Conservation (phyloP, 2,329 filamentous ascomycete species). For the Cladophialophora carrionii region DNA sequence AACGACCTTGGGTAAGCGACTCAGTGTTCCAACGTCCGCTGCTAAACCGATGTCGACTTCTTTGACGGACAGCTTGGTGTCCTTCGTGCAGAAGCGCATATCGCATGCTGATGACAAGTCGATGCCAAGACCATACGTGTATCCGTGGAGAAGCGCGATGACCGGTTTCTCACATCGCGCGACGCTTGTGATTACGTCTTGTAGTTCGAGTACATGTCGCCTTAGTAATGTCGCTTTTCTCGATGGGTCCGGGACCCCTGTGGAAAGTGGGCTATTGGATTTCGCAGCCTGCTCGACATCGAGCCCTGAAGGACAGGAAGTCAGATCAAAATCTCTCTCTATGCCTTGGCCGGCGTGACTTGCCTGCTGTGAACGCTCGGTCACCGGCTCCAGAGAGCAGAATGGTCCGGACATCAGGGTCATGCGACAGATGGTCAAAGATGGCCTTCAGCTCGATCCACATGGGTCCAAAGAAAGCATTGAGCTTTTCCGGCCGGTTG, state of each 20-base stretch:
- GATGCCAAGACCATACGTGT: slow-evolving; percentile 76
- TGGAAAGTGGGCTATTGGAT: slow-evolving; percentile 51
- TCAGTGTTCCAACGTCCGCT: slow-evolving; percentile 54
- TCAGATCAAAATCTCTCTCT: not conserved
- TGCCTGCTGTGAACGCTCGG: slow-evolving; percentile 70
- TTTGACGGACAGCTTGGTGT: slow-evolving; percentile 50
- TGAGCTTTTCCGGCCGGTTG: slow-evolving; percentile 82
- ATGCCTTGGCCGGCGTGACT: slow-evolving; percentile 4
- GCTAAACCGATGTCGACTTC: slow-evolving; percentile 56
- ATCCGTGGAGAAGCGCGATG: slow-evolving; percentile 77
- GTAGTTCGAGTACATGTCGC: slow-evolving; percentile 75
- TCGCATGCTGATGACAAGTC: slow-evolving; percentile 58
- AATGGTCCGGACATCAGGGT: slow-evolving; percentile 73
- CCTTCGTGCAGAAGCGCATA: slow-evolving; percentile 46
- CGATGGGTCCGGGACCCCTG: slow-evolving; percentile 58
- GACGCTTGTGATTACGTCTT: slow-evolving; percentile 72
- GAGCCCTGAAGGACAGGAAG: slow-evolving; percentile 61
- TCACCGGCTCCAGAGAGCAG: slow-evolving; percentile 80
- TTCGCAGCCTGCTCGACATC: slow-evolving; percentile 74
- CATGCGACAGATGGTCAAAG: slow-evolving; percentile 72
- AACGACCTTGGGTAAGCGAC: slow-evolving; percentile 52
- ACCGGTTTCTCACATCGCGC: slow-evolving; percentile 93
- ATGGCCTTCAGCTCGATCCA: slow-evolving; percentile 78
- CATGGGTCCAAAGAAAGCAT: slow-evolving; percentile 81
- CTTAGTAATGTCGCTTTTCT: slow-evolving; percentile 66